Percentiles rank a stretch among this genome's conserved stretches.
phyloP scores from a whole-genome alignment of 805 yeast genomes.

The Hanseniaspora lindneri region DNA sequence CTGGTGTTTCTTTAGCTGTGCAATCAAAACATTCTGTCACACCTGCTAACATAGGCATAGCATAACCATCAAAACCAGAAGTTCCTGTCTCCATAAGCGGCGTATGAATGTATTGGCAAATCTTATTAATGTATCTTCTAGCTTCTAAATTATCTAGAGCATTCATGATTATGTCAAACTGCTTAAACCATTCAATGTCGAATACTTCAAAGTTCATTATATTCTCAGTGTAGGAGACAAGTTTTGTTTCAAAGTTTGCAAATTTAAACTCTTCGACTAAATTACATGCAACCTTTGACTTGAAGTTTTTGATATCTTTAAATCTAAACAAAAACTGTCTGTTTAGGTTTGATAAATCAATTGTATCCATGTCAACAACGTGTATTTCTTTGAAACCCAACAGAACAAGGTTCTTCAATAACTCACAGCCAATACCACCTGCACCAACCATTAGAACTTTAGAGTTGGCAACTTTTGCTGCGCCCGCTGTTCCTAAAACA shows the following conservation, averaged over 20 bases:
- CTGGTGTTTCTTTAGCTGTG: slow-evolving; percentile 73
- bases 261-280: slow-evolving; percentile 64
- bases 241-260: slow-evolving; percentile 33
- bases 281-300: slow-evolving; percentile 70
- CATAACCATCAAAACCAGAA: slow-evolving; percentile 88
- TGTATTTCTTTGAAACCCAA: slow-evolving; percentile 80
- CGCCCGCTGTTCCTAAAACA: slow-evolving; percentile 6
- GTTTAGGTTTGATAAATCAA: slow-evolving; percentile 82
- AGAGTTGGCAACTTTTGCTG: slow-evolving; percentile 26
- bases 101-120: slow-evolving; percentile 58
- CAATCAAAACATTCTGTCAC: slow-evolving; percentile 89
- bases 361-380: slow-evolving; percentile 89
- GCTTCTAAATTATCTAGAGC: slow-evolving; percentile 94
- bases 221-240: slow-evolving; percentile 75
- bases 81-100: slow-evolving; percentile 92
- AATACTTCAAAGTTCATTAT: slow-evolving; percentile 66
- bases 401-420: slow-evolving; percentile 65
- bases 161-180: slow-evolving; percentile 71
- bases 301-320: slow-evolving; percentile 79
- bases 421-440: slow-evolving; percentile 93
- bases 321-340: slow-evolving; percentile 85
- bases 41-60: slow-evolving; percentile 78
- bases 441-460: slow-evolving; percentile 82
- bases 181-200: slow-evolving; percentile 63
- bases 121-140: slow-evolving; percentile 72